phyloP scores from a whole-genome alignment of 768 basidiomycete genomes.

The Phlebiopsis gigantea region DNA sequence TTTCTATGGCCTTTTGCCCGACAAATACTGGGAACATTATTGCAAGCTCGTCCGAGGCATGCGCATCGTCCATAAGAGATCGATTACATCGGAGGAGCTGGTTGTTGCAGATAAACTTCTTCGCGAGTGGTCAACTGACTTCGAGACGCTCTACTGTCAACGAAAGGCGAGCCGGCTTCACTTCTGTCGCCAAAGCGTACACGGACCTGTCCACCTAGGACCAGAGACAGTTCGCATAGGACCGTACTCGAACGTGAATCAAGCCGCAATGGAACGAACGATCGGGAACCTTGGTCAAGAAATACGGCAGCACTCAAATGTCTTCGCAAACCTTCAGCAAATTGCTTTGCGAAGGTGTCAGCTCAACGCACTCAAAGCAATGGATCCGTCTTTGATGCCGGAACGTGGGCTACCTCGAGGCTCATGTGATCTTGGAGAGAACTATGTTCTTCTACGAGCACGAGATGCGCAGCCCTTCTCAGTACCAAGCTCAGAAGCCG shows the following conservation, averaged over 20 bases:
- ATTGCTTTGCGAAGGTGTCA: constrained; percentile 18
- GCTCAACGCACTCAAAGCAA: constrained; percentile 22
- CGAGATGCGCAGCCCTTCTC: not conserved
- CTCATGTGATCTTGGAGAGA: constrained; percentile 17
- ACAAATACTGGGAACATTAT: constrained; percentile 22
- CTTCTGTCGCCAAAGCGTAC: constrained; percentile 29
- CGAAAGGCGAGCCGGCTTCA: constrained; percentile 25
- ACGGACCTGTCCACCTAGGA: constrained; percentile 26
- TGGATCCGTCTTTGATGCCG: constrained; percentile 17
- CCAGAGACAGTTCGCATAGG: constrained; percentile 20
- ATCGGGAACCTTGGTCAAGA: constrained; percentile 24
- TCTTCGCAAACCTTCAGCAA: constrained; percentile 22
- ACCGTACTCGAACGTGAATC: constrained; percentile 10
- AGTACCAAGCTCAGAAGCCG: not conserved
- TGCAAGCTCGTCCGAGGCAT: constrained; percentile 24
- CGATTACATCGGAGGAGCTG: constrained; percentile 13
- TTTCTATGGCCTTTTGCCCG: constrained; percentile 20
- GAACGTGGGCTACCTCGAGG: not conserved
- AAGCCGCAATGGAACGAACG: constrained; percentile 21
- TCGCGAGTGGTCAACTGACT: constrained; percentile 27
- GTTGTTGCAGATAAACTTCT: constrained; percentile 20
- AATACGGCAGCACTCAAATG: constrained; percentile 21
- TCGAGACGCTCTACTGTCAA: constrained; percentile 31
- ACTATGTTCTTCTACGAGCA: constrained; percentile 20
- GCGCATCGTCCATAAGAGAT: constrained; percentile 17